Evolutionary conservation across 352 stramenopile genomes (phyloP), one percentile per base, ranked within the genome.

Genomic region (Plasmopara halstedii): DNA sequence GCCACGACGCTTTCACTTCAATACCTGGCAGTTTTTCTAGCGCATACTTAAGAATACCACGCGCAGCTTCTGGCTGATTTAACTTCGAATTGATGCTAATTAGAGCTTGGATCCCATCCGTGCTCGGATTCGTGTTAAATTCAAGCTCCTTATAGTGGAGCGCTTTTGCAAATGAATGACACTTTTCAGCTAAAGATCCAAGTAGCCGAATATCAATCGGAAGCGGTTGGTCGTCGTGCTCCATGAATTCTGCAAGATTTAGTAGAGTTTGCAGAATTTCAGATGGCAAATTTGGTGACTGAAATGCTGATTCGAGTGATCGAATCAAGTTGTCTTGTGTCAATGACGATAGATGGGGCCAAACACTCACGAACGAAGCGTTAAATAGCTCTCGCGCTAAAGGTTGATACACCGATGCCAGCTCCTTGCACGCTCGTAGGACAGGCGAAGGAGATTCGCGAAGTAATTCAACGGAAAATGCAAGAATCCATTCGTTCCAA

Each of bases 21-120:
- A 94, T 80, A 2, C 76, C 70, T 15, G 74, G 73, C 0, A 91
- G 51, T 22, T 86, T 79, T 40, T 81, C 70, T 11, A 89, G 57
- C 7, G 82, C 83, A 42, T 97, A 94, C 57, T 98, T 98, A 6
- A 99, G 63, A 15, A 99, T 95, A 27, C 97, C 97, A 15, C 97
- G 72, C n/a, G 97, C 97, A n/a, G 96, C 96, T 63, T 99, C 96
- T 3, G 94, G 88, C 46, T 97, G 82, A 39, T 85, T 88, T 3
- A 89, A 64, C 54, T 99, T 98, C 22, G 98, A 98, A 70, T 99
- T 99, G 50, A 99, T 99, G 36, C 87, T 93, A 50, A 99, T 99
- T 10, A 99, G 71, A 14, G 88, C 85, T 60, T 99, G 96, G 33
- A 99, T 97, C 54, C 94, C 97, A 22, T 94, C 90, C 1, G 82